These are phyloP conservation scores for Mrakia blollopis DNA, from an alignment of 768 basidiomycete species.

Conservation along the genomic window DNA sequence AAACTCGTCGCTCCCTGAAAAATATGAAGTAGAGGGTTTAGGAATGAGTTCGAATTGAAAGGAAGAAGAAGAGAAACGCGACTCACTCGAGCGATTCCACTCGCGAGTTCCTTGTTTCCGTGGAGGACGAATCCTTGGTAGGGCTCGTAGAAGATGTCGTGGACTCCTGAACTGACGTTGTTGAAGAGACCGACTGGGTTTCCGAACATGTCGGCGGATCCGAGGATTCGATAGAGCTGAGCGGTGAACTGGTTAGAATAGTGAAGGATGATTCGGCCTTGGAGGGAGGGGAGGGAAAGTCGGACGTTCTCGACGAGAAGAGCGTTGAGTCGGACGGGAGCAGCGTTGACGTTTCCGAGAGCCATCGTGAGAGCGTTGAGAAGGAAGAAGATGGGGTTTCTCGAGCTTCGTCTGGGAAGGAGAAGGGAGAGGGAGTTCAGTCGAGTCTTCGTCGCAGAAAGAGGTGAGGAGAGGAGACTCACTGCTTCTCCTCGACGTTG, in stretches of 20 bases:
- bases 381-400: conserved; percentile 87
- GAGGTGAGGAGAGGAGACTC: neutral
- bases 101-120: conserved; percentile 87
- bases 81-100: conserved; percentile 83
- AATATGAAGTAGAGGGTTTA: neutral
- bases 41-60: neutral
- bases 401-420: conserved; percentile 44
- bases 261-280: conserved; percentile 78
- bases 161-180: conserved; percentile 94
- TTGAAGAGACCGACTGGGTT: conserved; percentile 97
- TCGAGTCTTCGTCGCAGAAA: neutral
- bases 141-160: conserved; percentile 98
- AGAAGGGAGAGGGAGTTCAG: neutral
- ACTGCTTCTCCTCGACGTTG: conserved; percentile 83
- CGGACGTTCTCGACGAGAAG: conserved; percentile 92
- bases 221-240: conserved; percentile 91
- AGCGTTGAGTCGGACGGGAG: conserved; percentile 88
- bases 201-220: conserved; percentile 85
- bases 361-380: conserved; percentile 95
- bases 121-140: conserved; percentile 95
- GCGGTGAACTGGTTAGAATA: conserved; percentile 89
- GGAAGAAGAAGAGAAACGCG: neutral
- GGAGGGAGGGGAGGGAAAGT: conserved; percentile 73
- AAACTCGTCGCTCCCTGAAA: conserved; percentile 89
- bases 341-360: conserved; percentile 92